Evolutionary conservation across 169 alveolate genomes (phyloP).

Genomic region (Cryptosporidium sp.): DNA sequence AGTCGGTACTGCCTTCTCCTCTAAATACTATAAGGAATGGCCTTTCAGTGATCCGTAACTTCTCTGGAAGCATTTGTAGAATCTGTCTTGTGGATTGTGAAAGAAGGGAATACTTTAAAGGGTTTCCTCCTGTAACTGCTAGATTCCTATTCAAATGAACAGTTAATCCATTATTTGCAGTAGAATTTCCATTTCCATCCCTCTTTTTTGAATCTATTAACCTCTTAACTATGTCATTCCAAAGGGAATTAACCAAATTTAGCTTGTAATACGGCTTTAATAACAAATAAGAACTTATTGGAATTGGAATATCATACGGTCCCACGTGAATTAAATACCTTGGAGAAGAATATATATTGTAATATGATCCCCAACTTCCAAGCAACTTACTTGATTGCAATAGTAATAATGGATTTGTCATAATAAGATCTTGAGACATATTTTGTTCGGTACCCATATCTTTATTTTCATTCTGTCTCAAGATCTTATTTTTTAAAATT

Average conservation of each 20-base stretch:
- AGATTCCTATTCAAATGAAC: constrained; percentile 66
- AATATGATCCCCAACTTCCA: constrained; percentile 66
- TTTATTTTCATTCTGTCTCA: neutral
- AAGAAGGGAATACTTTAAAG: constrained; percentile 78
- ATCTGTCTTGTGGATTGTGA: constrained; percentile 84
- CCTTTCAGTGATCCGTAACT: constrained; percentile 84
- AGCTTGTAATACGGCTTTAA: constrained; percentile 49
- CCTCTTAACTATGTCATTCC: constrained; percentile 65
- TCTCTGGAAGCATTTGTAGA: constrained; percentile 78
- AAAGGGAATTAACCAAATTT: constrained; percentile 29
- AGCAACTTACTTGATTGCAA: constrained; percentile 52
- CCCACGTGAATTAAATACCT: constrained; percentile 63
- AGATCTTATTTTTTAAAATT: neutral
- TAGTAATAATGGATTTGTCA: constrained; percentile 11
- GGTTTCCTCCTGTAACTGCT: constrained; percentile 82
- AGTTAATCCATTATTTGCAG: constrained; percentile 66
- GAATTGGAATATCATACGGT: constrained; percentile 65
- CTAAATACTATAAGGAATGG: constrained; percentile 92
- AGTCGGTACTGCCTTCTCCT: constrained; percentile 93
- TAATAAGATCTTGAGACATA: neutral
- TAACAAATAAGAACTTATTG: constrained; percentile 48
- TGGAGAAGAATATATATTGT: constrained; percentile 66
- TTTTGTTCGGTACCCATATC: neutral
- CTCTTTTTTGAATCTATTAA: constrained; percentile 42
- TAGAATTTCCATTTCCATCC: constrained; percentile 29